Percentiles rank a stretch among this genome's conserved stretches.
These are phyloP conservation scores for Talaromyces verruculosus DNA, from an alignment of 2,329 filamentous ascomycete species.

Conservation along the genomic window DNA sequence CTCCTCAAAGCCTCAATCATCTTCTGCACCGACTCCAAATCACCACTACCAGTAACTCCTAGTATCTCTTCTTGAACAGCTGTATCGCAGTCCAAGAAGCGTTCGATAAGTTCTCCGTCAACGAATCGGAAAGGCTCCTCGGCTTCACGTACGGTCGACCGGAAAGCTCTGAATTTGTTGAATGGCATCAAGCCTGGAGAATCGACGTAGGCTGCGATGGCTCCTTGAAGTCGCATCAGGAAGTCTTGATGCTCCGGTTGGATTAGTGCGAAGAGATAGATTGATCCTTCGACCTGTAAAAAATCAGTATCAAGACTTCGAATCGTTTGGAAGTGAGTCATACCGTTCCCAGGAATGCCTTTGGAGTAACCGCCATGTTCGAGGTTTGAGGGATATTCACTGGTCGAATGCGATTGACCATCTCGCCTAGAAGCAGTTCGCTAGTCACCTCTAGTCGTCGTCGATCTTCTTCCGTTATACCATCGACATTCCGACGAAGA, in stretches of 20 bases:
- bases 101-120: constrained; percentile 86
- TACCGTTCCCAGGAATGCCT: constrained; percentile 87
- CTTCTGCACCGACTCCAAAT: constrained; percentile 60
- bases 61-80: constrained; percentile 56
- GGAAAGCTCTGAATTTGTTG: constrained; percentile 76
- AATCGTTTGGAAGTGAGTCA: constrained; percentile 34
- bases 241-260: constrained; percentile 70
- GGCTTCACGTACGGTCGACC: constrained; percentile 66
- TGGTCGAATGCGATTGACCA: constrained; percentile 82
- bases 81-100: constrained; percentile 72
- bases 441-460: constrained; percentile 69
- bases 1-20: constrained; percentile 59
- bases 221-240: constrained; percentile 75
- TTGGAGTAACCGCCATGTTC: constrained; percentile 70
- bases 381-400: constrained; percentile 66
- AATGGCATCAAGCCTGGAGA: constrained; percentile 75
- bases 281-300: constrained; percentile 77
- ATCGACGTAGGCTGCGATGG: constrained; percentile 65
- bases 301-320: background rate
- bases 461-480: constrained; percentile 72
- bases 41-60: constrained; percentile 50
- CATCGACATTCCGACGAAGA: constrained; percentile 69
- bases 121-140: constrained; percentile 83
- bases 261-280: constrained; percentile 87
- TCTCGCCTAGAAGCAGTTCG: constrained; percentile 85